A percentile compares a stretch with the other conserved stretches of the same genome.
phyloP scores from a whole-genome alignment of 2,329 filamentous ascomycete genomes.

The Sporothrix humicola region DNA sequence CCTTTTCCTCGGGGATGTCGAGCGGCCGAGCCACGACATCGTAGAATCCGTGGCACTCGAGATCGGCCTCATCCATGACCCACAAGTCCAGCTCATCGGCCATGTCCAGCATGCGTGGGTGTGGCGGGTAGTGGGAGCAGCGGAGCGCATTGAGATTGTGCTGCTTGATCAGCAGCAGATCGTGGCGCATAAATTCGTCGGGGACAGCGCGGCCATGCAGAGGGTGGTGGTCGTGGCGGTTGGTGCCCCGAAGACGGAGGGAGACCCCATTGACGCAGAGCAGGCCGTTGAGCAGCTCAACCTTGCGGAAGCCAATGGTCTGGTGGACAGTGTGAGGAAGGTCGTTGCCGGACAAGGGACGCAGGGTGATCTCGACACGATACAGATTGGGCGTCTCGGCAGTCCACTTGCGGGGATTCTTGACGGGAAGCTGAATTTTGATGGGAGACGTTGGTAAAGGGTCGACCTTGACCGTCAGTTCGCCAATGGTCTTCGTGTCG shows the following conservation, averaged over 20 bases:
- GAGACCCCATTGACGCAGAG: constrained; percentile 67
- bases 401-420: constrained; percentile 68
- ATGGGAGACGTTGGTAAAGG: constrained; percentile 3
- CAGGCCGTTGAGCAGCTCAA: constrained; percentile 66
- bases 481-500: background rate
- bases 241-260: constrained; percentile 67
- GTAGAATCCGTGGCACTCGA: constrained; percentile 62
- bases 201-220: constrained; percentile 67
- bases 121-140: constrained; percentile 71
- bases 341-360: constrained; percentile 30
- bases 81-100: constrained; percentile 71
- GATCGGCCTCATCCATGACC: constrained; percentile 59
- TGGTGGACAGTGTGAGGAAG: constrained; percentile 54
- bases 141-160: constrained; percentile 75
- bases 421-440: constrained; percentile 51
- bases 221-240: constrained; percentile 74
- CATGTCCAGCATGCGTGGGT: constrained; percentile 63
- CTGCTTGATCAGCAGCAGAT: constrained; percentile 70
- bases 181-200: constrained; percentile 63
- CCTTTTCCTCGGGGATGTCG: constrained; percentile 60
- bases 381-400: constrained; percentile 71
- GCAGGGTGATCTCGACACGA: constrained; percentile 54
- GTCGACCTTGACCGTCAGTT: background rate
- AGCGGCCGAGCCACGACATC: constrained; percentile 56
- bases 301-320: constrained; percentile 66